Conservation (phyloP, 805 yeast genomes). For the Lachancea fermentati region DNA sequence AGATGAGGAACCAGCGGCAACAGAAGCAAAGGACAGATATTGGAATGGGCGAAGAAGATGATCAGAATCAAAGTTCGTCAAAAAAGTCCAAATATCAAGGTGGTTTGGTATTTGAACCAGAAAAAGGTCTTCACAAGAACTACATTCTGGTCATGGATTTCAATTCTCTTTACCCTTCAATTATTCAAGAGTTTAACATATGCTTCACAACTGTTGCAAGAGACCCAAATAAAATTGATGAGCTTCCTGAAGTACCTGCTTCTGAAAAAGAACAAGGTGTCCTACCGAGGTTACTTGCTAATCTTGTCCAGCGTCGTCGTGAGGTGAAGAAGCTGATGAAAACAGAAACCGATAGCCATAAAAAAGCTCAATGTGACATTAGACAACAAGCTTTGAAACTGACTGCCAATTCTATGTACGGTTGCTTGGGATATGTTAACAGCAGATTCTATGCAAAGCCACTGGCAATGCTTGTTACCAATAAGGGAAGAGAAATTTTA, state of each 20-base stretch:
- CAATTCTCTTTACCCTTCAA: slow-evolving; percentile 94
- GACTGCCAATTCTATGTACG: slow-evolving; percentile 99
- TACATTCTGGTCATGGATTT: slow-evolving; percentile 94
- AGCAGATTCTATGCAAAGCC: slow-evolving; percentile 96
- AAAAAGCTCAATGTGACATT: slow-evolving; percentile 82
- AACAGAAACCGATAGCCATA: slow-evolving; percentile 57
- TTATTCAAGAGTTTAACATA: slow-evolving; percentile 93
- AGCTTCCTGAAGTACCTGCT: slow-evolving; percentile 65
- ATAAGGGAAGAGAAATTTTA: slow-evolving; percentile 91
- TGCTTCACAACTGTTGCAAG: slow-evolving; percentile 94
- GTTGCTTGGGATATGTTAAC: slow-evolving; percentile 88
- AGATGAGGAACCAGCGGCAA: slow-evolving; percentile 33
- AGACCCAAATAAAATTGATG: slow-evolving; percentile 48
- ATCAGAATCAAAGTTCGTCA: slow-evolving; percentile 41
- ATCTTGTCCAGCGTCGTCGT: slow-evolving; percentile 84
- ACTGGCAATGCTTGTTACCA: slow-evolving; percentile 90
- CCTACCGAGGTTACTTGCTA: slow-evolving; percentile 75
- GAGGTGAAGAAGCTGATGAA: slow-evolving; percentile 86
- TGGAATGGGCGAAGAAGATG: slow-evolving; percentile 28
- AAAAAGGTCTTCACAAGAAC: slow-evolving; percentile 85
- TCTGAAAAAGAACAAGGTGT: slow-evolving; percentile 64
- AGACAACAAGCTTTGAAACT: slow-evolving; percentile 93
- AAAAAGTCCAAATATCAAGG: slow-evolving; percentile 79
- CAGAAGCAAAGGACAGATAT: slow-evolving; percentile 20
- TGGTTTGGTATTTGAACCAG: slow-evolving; percentile 96